Percentiles rank a stretch among this genome's conserved stretches.
Evolutionary conservation across 2,329 filamentous ascomycete species (phyloP).

Genomic region (Alternaria tenuissima): DNA sequence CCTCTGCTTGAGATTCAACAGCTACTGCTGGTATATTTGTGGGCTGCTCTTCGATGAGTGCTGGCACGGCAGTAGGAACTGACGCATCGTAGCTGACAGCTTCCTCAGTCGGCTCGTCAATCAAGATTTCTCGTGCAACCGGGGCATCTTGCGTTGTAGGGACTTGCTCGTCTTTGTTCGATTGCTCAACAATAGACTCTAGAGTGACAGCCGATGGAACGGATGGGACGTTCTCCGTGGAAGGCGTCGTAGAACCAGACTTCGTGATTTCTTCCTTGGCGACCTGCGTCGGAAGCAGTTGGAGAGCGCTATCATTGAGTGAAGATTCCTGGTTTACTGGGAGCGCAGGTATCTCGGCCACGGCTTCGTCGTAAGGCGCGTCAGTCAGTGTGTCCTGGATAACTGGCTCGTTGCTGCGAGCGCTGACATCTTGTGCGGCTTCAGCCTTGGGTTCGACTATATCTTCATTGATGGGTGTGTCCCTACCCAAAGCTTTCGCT

Average conservation of each 20-base stretch:
- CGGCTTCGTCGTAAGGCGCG: constrained; percentile 6
- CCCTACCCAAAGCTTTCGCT: constrained; percentile 24
- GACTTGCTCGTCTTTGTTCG: neutral
- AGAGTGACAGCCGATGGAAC: neutral
- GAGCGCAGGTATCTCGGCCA: constrained; percentile 22
- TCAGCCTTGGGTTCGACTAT: constrained; percentile 4
- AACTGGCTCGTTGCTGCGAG: neutral
- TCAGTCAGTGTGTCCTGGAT: neutral
- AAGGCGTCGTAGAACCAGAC: constrained; percentile 17
- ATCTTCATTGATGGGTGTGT: constrained; percentile 21
- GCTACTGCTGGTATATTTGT: constrained; percentile 20
- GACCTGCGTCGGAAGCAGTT: constrained; percentile 23
- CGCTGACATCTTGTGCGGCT: neutral
- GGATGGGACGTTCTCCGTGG: constrained; percentile 9
- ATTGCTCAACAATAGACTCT: constrained; percentile 2
- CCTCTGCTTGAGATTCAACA: constrained; percentile 10
- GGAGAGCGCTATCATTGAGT: constrained; percentile 6
- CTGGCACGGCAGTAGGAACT: neutral
- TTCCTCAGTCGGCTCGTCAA: neutral
- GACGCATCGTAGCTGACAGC: neutral
- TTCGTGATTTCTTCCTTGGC: constrained; percentile 33
- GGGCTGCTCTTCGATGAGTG: neutral
- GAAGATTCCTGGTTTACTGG: constrained; percentile 4
- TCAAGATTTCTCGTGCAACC: neutral
- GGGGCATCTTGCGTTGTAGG: neutral